Conservation (phyloP, 345 rosid genomes). For the Erucastrum elatum region DNA sequence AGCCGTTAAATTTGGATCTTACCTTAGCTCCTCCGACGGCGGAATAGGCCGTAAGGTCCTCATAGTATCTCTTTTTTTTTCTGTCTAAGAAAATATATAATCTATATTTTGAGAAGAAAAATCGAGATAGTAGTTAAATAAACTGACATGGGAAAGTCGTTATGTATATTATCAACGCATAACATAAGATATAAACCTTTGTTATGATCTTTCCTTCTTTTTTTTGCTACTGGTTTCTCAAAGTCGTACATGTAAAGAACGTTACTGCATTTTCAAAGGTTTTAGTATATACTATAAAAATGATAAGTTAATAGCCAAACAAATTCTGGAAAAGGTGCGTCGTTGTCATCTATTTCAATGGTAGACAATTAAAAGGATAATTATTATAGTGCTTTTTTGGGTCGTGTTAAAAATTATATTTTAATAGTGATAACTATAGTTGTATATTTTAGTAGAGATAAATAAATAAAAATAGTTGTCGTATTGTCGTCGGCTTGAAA, state of each 20-base stretch:
- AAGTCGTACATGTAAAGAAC: neutral
- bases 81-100: neutral
- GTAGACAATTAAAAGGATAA: neutral
- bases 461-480: neutral
- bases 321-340: neutral
- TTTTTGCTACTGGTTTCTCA: neutral
- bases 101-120: constrained; percentile 1
- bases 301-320: neutral
- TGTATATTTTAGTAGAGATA: neutral
- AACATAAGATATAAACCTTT: neutral
- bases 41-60: constrained; percentile 37
- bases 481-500: constrained; percentile 1
- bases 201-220: neutral
- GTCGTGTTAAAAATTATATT: neutral
- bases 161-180: constrained; percentile 17
- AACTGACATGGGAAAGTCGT: constrained; percentile 36
- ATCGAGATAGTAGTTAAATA: neutral
- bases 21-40: constrained; percentile 57
- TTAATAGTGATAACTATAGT: neutral
- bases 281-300: neutral
- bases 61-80: neutral
- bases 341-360: neutral
- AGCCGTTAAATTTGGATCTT: constrained; percentile 55
- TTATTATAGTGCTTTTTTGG: neutral
- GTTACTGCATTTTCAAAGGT: neutral